Percentiles rank a stretch among this genome's conserved stretches.
These are phyloP conservation scores for Fusarium humuli DNA, from an alignment of 2,329 filamentous ascomycete genomes.

Conservation along the genomic window DNA sequence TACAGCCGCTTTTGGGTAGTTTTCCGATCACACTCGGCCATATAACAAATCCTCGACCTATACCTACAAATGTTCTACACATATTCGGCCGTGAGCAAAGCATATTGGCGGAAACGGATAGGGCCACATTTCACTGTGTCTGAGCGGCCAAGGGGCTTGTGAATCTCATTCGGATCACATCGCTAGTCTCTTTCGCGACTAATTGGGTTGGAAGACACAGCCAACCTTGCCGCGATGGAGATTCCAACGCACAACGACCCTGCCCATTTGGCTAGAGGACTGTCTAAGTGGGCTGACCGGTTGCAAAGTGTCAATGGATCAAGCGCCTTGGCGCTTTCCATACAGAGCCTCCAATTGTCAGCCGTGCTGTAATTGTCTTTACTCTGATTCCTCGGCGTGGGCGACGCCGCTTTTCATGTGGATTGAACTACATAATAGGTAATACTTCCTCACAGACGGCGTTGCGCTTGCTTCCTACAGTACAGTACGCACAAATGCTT, in stretches of 20 bases:
- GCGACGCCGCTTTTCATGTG: slow-evolving; percentile 22
- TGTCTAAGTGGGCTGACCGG: slow-evolving; percentile 23
- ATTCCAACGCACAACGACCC: neutral
- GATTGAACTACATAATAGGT: slow-evolving; percentile 18
- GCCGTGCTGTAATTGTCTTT: slow-evolving; percentile 28
- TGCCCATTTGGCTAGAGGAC: neutral
- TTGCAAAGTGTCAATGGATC: slow-evolving; percentile 37
- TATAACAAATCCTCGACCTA: neutral
- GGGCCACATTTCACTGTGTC: neutral
- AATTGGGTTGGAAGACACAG: neutral
- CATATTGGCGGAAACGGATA: slow-evolving; percentile 9
- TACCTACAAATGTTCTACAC: neutral
- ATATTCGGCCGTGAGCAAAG: neutral
- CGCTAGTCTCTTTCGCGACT: slow-evolving; percentile 4
- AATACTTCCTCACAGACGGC: slow-evolving; percentile 8
- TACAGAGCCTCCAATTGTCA: slow-evolving; percentile 37
- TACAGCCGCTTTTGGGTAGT: slow-evolving; percentile 3
- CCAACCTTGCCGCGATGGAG: neutral
- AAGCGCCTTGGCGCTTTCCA: slow-evolving; percentile 39
- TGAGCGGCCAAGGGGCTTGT: neutral
- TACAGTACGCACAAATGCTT: neutral
- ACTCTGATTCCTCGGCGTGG: slow-evolving; percentile 36
- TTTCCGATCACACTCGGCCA: slow-evolving; percentile 12
- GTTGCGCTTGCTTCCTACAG: slow-evolving; percentile 12
- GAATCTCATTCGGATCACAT: slow-evolving; percentile 5